These are phyloP conservation scores for Apiotrichum brassicae DNA, from an alignment of 1,284 basidiomycete genomes.

Conservation along the genomic window DNA sequence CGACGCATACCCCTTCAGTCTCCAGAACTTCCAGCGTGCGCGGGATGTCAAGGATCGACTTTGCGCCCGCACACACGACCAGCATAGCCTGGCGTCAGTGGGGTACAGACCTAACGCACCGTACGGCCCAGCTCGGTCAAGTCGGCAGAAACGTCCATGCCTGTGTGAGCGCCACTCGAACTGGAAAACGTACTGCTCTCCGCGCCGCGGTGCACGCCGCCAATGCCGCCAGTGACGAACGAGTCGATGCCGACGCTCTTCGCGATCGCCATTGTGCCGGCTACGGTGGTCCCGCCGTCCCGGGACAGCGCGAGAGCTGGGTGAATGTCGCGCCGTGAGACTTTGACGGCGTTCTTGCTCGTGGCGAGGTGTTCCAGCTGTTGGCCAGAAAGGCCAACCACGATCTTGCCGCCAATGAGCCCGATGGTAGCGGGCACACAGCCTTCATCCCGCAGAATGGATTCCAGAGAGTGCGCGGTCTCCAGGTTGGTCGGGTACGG, in stretches of 20 bases:
- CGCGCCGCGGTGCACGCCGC: constrained; percentile 84
- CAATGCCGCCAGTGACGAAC: constrained; percentile 49
- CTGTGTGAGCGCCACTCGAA: constrained; percentile 46
- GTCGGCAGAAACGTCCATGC: constrained; percentile 94
- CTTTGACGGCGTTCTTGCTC: constrained; percentile 55
- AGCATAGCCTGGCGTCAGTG: constrained; percentile 54
- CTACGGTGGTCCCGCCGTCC: constrained; percentile 87
- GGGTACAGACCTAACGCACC: constrained; percentile 8
- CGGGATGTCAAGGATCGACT: constrained; percentile 92
- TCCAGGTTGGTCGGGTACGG: constrained; percentile 71
- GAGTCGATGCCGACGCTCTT: constrained; percentile 75
- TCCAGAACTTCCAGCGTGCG: constrained; percentile 91
- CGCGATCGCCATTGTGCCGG: constrained; percentile 77
- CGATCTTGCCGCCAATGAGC: constrained; percentile 72
- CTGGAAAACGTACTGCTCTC: constrained; percentile 59
- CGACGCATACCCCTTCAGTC: constrained; percentile 88
- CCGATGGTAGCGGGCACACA: constrained; percentile 88
- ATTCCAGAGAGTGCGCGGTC: constrained; percentile 69
- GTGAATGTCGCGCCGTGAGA: constrained; percentile 82
- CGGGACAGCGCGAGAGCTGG: constrained; percentile 61
- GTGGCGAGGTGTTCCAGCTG: constrained; percentile 62
- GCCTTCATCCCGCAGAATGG: constrained; percentile 65
- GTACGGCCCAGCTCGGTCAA: constrained; percentile 73
- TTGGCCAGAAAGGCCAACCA: constrained; percentile 66
- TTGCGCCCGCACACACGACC: constrained; percentile 88